Base-by-base conservation (phyloP, 805 yeast species). In the Starmerella apis region DNA sequence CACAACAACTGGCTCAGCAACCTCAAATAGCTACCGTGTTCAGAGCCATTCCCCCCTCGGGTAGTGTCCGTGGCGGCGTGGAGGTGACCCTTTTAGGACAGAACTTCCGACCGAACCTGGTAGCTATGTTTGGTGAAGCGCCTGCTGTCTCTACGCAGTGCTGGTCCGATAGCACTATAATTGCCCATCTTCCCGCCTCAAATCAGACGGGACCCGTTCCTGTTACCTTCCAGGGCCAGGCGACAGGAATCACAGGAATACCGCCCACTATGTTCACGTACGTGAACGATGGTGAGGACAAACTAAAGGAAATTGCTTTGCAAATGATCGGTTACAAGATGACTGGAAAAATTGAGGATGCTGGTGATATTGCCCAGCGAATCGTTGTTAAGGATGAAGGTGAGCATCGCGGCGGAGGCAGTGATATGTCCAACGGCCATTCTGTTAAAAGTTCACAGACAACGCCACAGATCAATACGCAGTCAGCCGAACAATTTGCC, bases 311-410 rank as follows among this genome's bases (percentile, higher is more conserved):
- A 68, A 72, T 92, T 55, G 98, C 98, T 1, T 72, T 92, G 59
- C 97, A 92, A 46, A 92, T 92, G 59, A 96, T 92, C 36, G 98
- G 98, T 1, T 72, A 88, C 66, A 90, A 90, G 68, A 87, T 90
- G 96, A 88, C 86, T 62, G 98, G 97, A 51, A 81, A 82, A 61
- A 70, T 92, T 51, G 97, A 92, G 63, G 96, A 90, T 66, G 96
- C 97, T 1, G 79, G 85, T 58, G 87, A 86, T 62, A 85, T 92
- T 59, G 97, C 97, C 1, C 82, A 83, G 65, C 73, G 95, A 56
- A 86, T 92, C 57, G 87, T 90, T 23, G 18, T 28, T 10, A 44
- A 50, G 31, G 46, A 47, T 20, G 25, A 46, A 13, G 38, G 38
- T 4, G 32, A 32, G 4, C 28, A 19, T 9, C 39, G 39, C n/a